phyloP scores from a whole-genome alignment of 352 stramenopile genomes.

The Pythium pyrilobum region DNA sequence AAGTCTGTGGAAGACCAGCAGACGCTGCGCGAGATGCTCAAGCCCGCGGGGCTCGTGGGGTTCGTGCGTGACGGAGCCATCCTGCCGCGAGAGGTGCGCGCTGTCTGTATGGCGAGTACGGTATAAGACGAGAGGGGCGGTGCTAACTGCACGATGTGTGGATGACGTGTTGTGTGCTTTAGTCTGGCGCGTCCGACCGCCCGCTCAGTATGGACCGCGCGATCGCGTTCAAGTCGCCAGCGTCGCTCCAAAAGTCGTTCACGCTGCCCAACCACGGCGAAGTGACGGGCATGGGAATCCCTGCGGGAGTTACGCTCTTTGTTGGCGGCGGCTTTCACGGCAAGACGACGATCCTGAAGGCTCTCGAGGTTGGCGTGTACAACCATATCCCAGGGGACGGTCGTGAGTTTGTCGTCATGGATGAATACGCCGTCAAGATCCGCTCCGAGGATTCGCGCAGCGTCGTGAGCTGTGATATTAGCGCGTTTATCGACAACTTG shows the following conservation, averaged over 20 bases:
- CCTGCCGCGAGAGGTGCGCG: constrained; percentile 70
- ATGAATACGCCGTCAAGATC: constrained; percentile 91
- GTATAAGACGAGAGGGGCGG: too few species aligned
- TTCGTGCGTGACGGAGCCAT: constrained; percentile 94
- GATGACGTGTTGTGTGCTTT: background rate
- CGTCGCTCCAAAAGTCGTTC: constrained; percentile 77
- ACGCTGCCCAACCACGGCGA: constrained; percentile 78
- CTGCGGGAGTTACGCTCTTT: constrained; percentile 92
- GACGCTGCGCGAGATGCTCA: constrained; percentile 81
- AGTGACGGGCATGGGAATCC: constrained; percentile 93
- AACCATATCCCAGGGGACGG: constrained; percentile 95
- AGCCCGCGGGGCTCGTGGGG: constrained; percentile 74
- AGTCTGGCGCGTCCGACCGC: constrained; percentile 57
- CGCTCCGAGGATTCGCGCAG: constrained; percentile 93
- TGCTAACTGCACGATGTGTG: background rate
- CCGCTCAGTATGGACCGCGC: constrained; percentile 37
- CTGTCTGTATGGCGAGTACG: too few species aligned
- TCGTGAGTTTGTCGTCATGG: constrained; percentile 92
- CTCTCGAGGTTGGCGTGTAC: constrained; percentile 93
- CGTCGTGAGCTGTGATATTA: constrained; percentile 91
- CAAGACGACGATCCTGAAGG: constrained; percentile 95
- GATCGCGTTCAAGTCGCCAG: constrained; percentile 83
- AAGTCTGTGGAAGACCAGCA: constrained; percentile 92
- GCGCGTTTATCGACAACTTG: constrained; percentile 95
- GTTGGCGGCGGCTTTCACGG: constrained; percentile 97